Evolutionary conservation across 805 yeast species (phyloP).

Genomic region (Myxozyma monticola): DNA sequence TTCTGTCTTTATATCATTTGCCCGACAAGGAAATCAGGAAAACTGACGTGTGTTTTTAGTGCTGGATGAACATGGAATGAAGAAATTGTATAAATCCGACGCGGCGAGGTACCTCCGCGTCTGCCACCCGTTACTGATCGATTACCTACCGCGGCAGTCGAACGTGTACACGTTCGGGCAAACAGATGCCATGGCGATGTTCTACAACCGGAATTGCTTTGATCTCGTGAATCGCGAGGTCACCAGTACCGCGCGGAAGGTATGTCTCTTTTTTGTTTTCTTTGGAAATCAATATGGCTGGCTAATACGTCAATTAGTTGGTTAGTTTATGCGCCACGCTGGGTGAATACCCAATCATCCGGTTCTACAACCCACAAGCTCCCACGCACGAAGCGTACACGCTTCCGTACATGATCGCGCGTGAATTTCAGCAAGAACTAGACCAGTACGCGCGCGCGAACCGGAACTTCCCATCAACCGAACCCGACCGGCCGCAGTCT

Average conservation of each 20-base stretch:
- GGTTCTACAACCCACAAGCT: slow-evolving; percentile 64
- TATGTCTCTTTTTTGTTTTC: background rate
- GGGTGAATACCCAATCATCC: slow-evolving; percentile 84
- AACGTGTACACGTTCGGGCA: slow-evolving; percentile 69
- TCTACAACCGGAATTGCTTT: slow-evolving; percentile 64
- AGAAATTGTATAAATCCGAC: slow-evolving; percentile 33
- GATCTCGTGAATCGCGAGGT: slow-evolving; percentile 63
- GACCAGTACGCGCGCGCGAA: slow-evolving; percentile 74
- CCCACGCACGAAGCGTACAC: slow-evolving; percentile 54
- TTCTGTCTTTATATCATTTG: slow-evolving; percentile 36
- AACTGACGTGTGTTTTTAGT: too few species aligned
- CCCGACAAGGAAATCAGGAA: background rate
- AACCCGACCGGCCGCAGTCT: slow-evolving; percentile 61
- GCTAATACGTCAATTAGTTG: slow-evolving; percentile 44
- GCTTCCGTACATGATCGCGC: slow-evolving; percentile 70
- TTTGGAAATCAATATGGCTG: too few species aligned
- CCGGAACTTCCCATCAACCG: slow-evolving; percentile 59
- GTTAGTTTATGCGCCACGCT: slow-evolving; percentile 72
- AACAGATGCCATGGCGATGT: slow-evolving; percentile 62
- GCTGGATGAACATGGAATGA: slow-evolving; percentile 21
- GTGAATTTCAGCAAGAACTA: slow-evolving; percentile 64
- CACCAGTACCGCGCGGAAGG: slow-evolving; percentile 52
- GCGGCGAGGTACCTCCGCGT: slow-evolving; percentile 37
- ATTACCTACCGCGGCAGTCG: slow-evolving; percentile 65
- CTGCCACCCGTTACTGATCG: slow-evolving; percentile 46